Base-by-base conservation (phyloP, 441 rosid species). In the Dalechampia spathulata region DNA sequence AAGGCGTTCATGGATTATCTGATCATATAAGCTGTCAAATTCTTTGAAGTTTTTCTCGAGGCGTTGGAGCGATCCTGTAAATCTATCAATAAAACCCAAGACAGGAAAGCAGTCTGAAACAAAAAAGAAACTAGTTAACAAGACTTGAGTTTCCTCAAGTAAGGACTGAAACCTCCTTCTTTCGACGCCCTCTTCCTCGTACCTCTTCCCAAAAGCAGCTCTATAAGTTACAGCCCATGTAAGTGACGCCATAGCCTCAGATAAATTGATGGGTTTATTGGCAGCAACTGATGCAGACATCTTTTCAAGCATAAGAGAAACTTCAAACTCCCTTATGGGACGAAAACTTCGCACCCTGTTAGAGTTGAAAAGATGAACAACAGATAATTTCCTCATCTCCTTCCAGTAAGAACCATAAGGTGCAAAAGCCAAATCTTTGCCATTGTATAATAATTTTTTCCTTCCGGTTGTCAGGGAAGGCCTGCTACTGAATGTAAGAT, bases 141-240 rank as follows among this genome's bases (percentile, higher is more conserved):
- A 27, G 20, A 57, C 62, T 49, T 57, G 54, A 3, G 42, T 15
- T 30, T 72, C 69, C 14, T 4, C 6, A 6, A 65, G 25, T 26
- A 65, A 12, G 11, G 20, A 30, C 1, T 27, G 52, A 6, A 66
- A 60, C 36, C 60, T 42, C 2, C 0, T 15, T 0, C 5, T 86
- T 71, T 86, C 91, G 61, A 77, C 78, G 51, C 92, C 96, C 39
- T 84, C 96, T 54, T 76, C 44, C 2, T 41, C 30, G 61, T 55
- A 61, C 34, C 57, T 61, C 34, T 44, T 60, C 1, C 67, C 64
- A 4, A 64, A 65, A 13, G 74, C 67, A 14, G 61, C 14, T 38
- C 67, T 14, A 15, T 17, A n/a, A 13, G 30, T 43, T 4, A 19
- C 9, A 4, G 12, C 42, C 21, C 49, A 41, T n/a, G 42, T 9